Base-by-base conservation (phyloP, 2,329 filamentous ascomycete species). In the Didymella pinodella region DNA sequence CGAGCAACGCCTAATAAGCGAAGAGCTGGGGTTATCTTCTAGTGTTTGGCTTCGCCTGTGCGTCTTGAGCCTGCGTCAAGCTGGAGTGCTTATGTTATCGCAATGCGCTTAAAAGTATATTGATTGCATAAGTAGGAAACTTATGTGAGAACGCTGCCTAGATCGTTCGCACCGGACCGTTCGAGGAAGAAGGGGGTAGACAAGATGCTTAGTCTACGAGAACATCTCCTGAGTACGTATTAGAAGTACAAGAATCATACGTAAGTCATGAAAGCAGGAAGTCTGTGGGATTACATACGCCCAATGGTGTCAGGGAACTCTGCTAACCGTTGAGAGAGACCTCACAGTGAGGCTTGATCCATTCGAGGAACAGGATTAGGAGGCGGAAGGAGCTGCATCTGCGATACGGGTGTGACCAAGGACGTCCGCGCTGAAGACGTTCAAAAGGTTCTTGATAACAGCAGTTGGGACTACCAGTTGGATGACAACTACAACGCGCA, bases 401-500 rank as follows among this genome's bases (percentile, higher is more conserved):
- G 71, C 22, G 29, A 68, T 0, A 63, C 62, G 4, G 63, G 59
- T 8, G 64, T 59, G 0, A 64, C 66, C 4, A 56, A 68, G 0
- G 66, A 75, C 44, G 73, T 76, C 56, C 78, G 75, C 0, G 46
- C 70, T 0, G 74, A 80, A 50, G 66, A 77, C 6, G 59, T 82
- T 4, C 59, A 76, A 18, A 65, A 74, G 16, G 73, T 82, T 32
- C 55, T 82, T 6, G 67, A 73, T 2, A 65, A 70, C 4, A 71
- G 69, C 29, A 58, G 64, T 4, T 74, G 65, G 55, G 64, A 74
- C 18, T 54, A 55, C 14, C 51, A 58, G 25, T 49, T 66, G n/a
- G 62, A 64, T 2, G 62, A 67, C 1, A 64, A 67, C 8, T 63
- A 44, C 7, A 58, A 68, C 18, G 12, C 48, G 6, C 45, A 31